A percentile compares a stretch with the other conserved stretches of the same genome.
Conservation (phyloP, 768 basidiomycete species). For the Boletus sp. region DNA sequence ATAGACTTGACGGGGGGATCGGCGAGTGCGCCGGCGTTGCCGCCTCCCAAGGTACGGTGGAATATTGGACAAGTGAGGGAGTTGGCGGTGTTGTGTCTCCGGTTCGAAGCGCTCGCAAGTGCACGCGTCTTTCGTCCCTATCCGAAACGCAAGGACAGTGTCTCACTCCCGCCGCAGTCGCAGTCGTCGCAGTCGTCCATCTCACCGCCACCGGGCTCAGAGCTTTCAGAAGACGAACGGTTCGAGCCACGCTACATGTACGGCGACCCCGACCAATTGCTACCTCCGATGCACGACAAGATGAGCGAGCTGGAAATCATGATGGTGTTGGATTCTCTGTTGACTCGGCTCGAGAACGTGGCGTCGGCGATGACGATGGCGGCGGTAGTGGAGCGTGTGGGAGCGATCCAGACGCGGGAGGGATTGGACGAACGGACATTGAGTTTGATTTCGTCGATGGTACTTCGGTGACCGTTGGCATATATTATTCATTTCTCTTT, state of each 20-base stretch:
- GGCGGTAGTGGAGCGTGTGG: slow-evolving; percentile 19
- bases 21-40: slow-evolving; percentile 5
- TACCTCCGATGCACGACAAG: slow-evolving; percentile 68
- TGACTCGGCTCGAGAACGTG: slow-evolving; percentile 75
- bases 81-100: slow-evolving; percentile 68
- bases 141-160: slow-evolving; percentile 34
- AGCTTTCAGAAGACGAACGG: slow-evolving; percentile 20
- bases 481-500: background rate
- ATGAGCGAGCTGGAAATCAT: slow-evolving; percentile 71
- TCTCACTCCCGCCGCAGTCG: slow-evolving; percentile 9
- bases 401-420: slow-evolving; percentile 35
- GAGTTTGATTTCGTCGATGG: slow-evolving; percentile 39
- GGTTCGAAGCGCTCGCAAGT: slow-evolving; percentile 74
- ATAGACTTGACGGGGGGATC: slow-evolving; percentile 37
- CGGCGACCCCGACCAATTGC: slow-evolving; percentile 58
- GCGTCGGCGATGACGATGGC: slow-evolving; percentile 33
- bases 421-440: slow-evolving; percentile 49
- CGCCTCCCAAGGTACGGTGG: slow-evolving; percentile 51
- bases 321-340: slow-evolving; percentile 71
- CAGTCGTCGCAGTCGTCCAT: slow-evolving; percentile 2
- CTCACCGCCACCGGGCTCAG: slow-evolving; percentile 7
- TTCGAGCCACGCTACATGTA: slow-evolving; percentile 40
- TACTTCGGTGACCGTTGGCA: slow-evolving; percentile 15
- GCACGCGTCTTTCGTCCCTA: slow-evolving; percentile 53
- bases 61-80: slow-evolving; percentile 72